phyloP scores from a whole-genome alignment of 75 land plant genomes.

The Picea sitchensis region DNA sequence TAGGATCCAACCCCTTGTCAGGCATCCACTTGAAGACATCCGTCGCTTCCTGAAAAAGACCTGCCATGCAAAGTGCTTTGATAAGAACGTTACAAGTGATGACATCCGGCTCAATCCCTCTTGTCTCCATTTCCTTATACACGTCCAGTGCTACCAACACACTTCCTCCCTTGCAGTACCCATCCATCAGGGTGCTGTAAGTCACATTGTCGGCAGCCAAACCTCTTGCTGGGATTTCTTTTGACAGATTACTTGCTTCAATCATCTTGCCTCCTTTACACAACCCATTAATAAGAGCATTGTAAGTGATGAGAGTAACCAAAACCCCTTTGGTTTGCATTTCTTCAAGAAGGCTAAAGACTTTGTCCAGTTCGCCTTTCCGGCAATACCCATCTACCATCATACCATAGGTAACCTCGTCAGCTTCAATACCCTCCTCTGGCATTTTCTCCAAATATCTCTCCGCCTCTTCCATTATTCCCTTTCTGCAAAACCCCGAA shows the following conservation, averaged over 20 bases:
- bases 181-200: slow-evolving; percentile 65
- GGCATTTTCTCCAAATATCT: slow-evolving; percentile 22
- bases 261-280: slow-evolving; percentile 37
- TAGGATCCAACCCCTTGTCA: slow-evolving; percentile 27
- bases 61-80: slow-evolving; percentile 43
- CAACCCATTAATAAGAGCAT: slow-evolving; percentile 48
- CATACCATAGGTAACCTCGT: slow-evolving; percentile 47
- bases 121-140: slow-evolving; percentile 29
- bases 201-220: slow-evolving; percentile 36
- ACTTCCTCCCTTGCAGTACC: slow-evolving; percentile 54
- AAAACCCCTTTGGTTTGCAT: slow-evolving; percentile 41
- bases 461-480: slow-evolving; percentile 45
- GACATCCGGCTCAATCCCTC: slow-evolving; percentile 21
- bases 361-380: slow-evolving; percentile 31
- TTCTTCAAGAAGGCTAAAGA: slow-evolving; percentile 35
- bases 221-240: slow-evolving; percentile 18
- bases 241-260: slow-evolving; percentile 34
- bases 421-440: slow-evolving; percentile 24
- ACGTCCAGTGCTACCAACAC: slow-evolving; percentile 33
- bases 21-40: slow-evolving; percentile 31
- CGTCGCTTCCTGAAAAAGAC: slow-evolving; percentile 40
- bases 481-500: slow-evolving; percentile 42
- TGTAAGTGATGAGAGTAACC: slow-evolving; percentile 29
- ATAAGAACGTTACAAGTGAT: slow-evolving; percentile 41
- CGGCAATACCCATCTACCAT: slow-evolving; percentile 39